Conservation (phyloP, 495 filamentous ascomycete species). For the Neurospora tetraspora region DNA sequence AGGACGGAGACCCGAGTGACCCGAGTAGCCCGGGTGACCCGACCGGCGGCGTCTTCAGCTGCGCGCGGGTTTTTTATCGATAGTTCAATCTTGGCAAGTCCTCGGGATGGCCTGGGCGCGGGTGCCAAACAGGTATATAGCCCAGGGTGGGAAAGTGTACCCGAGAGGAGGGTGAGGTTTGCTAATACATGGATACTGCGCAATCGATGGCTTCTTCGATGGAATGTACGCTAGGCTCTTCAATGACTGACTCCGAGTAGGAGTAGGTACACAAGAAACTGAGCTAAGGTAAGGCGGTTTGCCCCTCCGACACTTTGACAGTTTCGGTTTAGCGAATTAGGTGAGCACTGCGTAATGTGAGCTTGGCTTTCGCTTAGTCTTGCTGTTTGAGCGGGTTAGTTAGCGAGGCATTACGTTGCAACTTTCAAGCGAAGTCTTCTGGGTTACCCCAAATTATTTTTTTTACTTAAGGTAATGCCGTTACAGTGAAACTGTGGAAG, state of each 20-base stretch:
- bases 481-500: not conserved
- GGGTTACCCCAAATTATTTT: not conserved
- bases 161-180: not conserved
- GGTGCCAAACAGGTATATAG: no score
- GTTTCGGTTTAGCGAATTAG: not conserved
- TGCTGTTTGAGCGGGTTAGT: not conserved
- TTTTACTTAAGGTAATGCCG: not conserved
- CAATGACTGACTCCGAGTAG: not conserved
- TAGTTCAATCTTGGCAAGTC: not conserved
- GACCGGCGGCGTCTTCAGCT: not conserved
- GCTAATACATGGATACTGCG: not conserved
- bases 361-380: not conserved
- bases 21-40: not conserved
- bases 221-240: not conserved
- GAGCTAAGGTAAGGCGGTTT: no score
- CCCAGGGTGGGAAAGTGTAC: not conserved
- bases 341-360: not conserved
- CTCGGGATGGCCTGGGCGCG: not conserved
- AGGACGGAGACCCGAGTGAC: not conserved
- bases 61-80: not conserved
- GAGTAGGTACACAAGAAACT: no score
- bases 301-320: not conserved
- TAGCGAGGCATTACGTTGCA: not conserved
- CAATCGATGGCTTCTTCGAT: not conserved
- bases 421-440: not conserved